These are phyloP conservation scores for Dipodascus geniculatus DNA, from an alignment of 805 yeast species.

Conservation along the genomic window DNA sequence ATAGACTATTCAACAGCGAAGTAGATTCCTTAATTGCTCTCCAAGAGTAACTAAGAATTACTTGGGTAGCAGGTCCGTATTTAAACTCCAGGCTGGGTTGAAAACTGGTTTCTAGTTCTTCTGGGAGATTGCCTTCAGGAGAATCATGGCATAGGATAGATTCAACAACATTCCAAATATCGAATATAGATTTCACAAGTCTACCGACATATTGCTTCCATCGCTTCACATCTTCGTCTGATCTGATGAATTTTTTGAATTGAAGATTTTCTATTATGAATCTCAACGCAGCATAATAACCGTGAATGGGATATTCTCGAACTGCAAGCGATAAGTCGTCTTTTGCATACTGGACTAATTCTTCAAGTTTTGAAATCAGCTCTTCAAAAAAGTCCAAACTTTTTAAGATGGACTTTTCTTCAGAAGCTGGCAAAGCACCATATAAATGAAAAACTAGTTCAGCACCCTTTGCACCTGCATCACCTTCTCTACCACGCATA, in stretches of 20 bases:
- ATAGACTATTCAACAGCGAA: constrained; percentile 35
- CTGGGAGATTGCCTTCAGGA: constrained; percentile 55
- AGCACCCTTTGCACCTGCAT: constrained; percentile 64
- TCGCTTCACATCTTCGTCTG: constrained; percentile 13
- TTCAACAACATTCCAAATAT: constrained; percentile 35
- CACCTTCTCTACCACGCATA: constrained; percentile 50
- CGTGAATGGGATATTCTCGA: constrained; percentile 47
- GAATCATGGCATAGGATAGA: constrained; percentile 53
- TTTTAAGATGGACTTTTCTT: background rate
- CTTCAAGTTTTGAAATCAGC: constrained; percentile 27
- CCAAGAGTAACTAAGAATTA: constrained; percentile 62
- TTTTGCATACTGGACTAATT: constrained; percentile 26
- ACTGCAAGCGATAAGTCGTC: constrained; percentile 33
- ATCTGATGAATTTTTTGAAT: constrained; percentile 6
- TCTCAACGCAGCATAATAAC: constrained; percentile 50
- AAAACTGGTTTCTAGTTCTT: constrained; percentile 19
- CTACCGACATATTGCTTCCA: constrained; percentile 14
- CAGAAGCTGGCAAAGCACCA: constrained; percentile 13
- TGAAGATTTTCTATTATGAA: constrained; percentile 30
- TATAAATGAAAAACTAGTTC: constrained; percentile 36
- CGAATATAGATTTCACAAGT: constrained; percentile 11
- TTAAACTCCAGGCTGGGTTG: constrained; percentile 16
- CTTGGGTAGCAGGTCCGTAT: constrained; percentile 29
- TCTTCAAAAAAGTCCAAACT: constrained; percentile 20
- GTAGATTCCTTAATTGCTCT: constrained; percentile 72